These are phyloP conservation scores for Escallonia herrerae DNA, from an alignment of 129 eudicot species.

Conservation along the genomic window DNA sequence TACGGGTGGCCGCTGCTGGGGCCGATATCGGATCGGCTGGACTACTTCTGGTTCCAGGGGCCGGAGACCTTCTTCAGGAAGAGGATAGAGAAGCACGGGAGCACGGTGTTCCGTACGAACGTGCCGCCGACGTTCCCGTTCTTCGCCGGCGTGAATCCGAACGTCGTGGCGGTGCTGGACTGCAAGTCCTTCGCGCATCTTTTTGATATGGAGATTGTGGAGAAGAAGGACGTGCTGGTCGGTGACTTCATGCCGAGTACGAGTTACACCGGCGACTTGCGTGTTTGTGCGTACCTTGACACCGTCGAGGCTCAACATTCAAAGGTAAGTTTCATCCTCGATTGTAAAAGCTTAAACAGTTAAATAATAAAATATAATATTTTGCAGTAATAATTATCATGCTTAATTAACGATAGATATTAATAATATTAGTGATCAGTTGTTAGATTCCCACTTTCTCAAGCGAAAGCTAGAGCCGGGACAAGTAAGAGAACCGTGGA, in stretches of 20 bases:
- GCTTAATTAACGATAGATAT: no score
- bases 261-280: constrained; percentile 31
- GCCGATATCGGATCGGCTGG: constrained; percentile 35
- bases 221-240: constrained; percentile 39
- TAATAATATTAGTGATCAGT: no score
- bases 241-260: constrained; percentile 64
- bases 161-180: constrained; percentile 50
- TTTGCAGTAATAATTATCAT: no score
- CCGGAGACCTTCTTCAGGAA: constrained; percentile 28
- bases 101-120: constrained; percentile 49
- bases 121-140: constrained; percentile 53
- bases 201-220: constrained; percentile 51
- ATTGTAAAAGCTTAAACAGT: no score
- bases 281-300: constrained; percentile 55
- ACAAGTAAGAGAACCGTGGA: no score
- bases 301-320: constrained; percentile 38
- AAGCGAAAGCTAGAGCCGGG: no score
- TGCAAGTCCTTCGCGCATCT: constrained; percentile 40
- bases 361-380: no score
- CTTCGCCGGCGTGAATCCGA: constrained; percentile 38
- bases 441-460: no score
- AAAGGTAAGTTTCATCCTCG: constrained; percentile 26
- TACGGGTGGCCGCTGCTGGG: constrained; percentile 51
- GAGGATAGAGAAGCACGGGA: constrained; percentile 38
- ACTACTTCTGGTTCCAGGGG: constrained; percentile 50